A percentile compares a stretch with the other conserved stretches of the same genome.
Evolutionary conservation across 371 early-diverging fungal species (phyloP).

Genomic region (Chytridiales sp.): DNA sequence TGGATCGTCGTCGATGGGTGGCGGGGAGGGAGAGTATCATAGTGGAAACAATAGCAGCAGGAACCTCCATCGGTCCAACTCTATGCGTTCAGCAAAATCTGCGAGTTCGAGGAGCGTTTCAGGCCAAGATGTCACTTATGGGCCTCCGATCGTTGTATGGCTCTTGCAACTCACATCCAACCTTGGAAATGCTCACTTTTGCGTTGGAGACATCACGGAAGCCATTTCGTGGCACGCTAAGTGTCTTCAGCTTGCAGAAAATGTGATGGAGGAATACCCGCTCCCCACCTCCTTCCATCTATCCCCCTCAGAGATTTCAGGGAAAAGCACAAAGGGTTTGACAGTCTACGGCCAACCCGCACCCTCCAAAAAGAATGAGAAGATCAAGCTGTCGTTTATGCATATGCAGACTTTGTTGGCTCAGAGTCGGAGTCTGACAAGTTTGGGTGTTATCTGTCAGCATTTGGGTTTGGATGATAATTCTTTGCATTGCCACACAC

Average conservation of each 20-base stretch:
- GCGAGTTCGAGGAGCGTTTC: too few relatives aligned
- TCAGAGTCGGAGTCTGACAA: conserved; percentile 42
- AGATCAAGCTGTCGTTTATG: conserved; percentile 44
- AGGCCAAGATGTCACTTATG: conserved; percentile 32
- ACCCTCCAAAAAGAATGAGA: conserved; percentile 17
- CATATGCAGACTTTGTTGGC: conserved; percentile 47
- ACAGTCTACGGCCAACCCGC: conserved; percentile 1
- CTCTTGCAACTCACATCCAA: conserved; percentile 46
- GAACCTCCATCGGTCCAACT: background rate
- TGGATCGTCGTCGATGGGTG: background rate
- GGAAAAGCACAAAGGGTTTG: background rate
- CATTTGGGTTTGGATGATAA: conserved; percentile 40
- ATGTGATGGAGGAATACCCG: conserved; percentile 47
- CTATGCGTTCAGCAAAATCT: too few relatives aligned
- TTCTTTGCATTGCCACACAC: conserved; percentile 37
- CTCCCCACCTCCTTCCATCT: conserved; percentile 32
- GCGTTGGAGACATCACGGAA: conserved; percentile 36
- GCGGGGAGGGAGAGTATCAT: too few relatives aligned
- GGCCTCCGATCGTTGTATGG: conserved; percentile 51
- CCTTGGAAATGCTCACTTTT: conserved; percentile 44
- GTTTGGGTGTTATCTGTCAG: conserved; percentile 44
- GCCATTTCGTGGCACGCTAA: conserved; percentile 46
- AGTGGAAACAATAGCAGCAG: background rate
- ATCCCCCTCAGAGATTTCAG: conserved; percentile 6
- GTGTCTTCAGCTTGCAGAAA: conserved; percentile 42